Evolutionary conservation across 2,329 filamentous ascomycete genomes (phyloP).

Genomic region (Tolypocladium ophioglossoides): DNA sequence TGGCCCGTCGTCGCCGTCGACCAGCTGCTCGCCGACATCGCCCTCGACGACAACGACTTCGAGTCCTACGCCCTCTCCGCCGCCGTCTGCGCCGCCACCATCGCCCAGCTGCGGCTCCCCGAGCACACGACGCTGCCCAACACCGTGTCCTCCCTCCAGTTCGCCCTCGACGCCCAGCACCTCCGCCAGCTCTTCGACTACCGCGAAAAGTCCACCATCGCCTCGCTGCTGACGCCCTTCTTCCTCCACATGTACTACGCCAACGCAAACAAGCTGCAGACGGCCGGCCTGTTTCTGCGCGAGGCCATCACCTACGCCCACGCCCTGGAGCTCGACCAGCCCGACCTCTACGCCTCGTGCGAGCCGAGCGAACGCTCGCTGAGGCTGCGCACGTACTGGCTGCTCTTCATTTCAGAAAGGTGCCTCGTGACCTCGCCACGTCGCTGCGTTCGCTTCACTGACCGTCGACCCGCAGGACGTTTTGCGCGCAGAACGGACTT

Average conservation of each 20-base stretch:
- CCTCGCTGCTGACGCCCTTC: slow-evolving; percentile 14
- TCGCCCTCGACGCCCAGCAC: too few species aligned
- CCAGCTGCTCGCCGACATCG: slow-evolving; percentile 8
- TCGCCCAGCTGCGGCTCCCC: slow-evolving; percentile 13
- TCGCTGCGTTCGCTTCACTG: too few species aligned
- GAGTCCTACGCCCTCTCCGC: slow-evolving; percentile 14
- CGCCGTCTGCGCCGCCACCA: slow-evolving; percentile 14
- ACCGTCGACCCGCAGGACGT: neutral
- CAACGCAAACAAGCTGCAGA: slow-evolving; percentile 16
- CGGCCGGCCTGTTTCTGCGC: slow-evolving; percentile 11
- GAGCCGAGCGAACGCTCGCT: slow-evolving; percentile 9
- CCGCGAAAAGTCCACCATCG: too few species aligned
- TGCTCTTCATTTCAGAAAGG: slow-evolving; percentile 12
- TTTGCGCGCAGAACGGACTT: slow-evolving; percentile 12
- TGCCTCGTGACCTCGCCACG: neutral
- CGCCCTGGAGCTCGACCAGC: slow-evolving; percentile 10
- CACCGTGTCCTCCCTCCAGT: too few species aligned
- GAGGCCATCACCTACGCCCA: slow-evolving; percentile 14
- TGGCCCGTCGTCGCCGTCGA: slow-evolving; percentile 14
- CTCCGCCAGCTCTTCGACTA: too few species aligned
- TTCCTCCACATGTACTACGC: slow-evolving; percentile 18
- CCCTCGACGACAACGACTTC: slow-evolving; percentile 5
- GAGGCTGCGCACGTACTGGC: slow-evolving; percentile 12
- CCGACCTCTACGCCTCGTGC: slow-evolving; percentile 9
- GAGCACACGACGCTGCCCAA: slow-evolving; percentile 7